Percentiles rank a stretch among this genome's conserved stretches.
Evolutionary conservation across 1,284 basidiomycete genomes (phyloP).

Genomic region (Neotropicomus parvogracilis): DNA sequence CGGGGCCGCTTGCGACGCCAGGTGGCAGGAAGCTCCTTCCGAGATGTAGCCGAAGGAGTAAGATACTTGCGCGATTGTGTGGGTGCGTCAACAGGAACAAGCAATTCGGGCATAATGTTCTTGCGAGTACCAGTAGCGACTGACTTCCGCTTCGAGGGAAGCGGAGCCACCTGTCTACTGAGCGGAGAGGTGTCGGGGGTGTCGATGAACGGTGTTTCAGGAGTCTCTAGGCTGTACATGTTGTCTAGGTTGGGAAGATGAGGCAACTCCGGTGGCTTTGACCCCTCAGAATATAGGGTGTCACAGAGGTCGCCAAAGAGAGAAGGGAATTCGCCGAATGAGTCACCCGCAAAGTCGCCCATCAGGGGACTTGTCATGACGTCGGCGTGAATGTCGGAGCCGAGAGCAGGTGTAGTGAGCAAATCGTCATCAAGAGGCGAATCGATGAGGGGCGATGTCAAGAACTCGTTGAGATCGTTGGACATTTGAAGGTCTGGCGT

Average conservation of each 20-base stretch:
- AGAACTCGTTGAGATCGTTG: constrained; percentile 36
- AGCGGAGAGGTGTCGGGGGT: constrained; percentile 38
- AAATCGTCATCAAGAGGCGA: constrained; percentile 54
- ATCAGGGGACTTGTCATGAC: constrained; percentile 38
- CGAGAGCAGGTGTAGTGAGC: constrained; percentile 53
- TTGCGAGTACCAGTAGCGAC: constrained; percentile 50
- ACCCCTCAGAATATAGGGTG: constrained; percentile 2
- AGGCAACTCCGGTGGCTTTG: constrained; percentile 18
- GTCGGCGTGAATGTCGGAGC: constrained; percentile 39
- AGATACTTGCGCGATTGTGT: constrained; percentile 56
- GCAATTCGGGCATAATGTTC: constrained; percentile 46
- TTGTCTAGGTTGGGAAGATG: constrained; percentile 34
- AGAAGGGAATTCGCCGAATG: constrained; percentile 33
- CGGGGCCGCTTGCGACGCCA: constrained; percentile 57
- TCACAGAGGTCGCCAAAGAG: constrained; percentile 22
- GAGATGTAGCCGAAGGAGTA: constrained; percentile 54
- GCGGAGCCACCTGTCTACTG: constrained; percentile 15
- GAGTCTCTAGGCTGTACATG: constrained; percentile 43
- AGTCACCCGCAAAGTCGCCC: constrained; percentile 29
- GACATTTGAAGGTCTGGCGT: constrained; percentile 39
- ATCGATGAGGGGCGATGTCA: constrained; percentile 49
- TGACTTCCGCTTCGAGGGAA: constrained; percentile 31
- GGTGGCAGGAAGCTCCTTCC: constrained; percentile 51
- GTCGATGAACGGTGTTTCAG: constrained; percentile 43
- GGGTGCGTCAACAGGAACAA: constrained; percentile 55